Percentiles rank a stretch among this genome's conserved stretches.
phyloP scores from a whole-genome alignment of 2,329 filamentous ascomycete genomes.

The Fusarium algeriense region DNA sequence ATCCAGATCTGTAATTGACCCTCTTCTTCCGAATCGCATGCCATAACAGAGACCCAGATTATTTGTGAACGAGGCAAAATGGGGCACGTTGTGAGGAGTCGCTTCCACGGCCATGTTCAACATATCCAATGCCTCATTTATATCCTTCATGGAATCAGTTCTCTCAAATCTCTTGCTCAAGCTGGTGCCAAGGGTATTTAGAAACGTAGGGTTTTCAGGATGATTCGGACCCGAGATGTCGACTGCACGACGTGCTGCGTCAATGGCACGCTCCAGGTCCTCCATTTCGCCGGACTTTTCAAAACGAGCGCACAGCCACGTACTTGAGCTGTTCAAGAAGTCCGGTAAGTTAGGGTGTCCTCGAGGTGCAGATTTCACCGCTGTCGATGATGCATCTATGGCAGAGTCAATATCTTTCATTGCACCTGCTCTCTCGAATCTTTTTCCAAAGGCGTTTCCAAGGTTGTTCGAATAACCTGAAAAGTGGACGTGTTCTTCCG shows the following conservation, averaged over 20 bases:
- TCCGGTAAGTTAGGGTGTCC: neutral
- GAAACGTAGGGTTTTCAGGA: neutral
- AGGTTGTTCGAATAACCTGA: neutral
- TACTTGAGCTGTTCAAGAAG: neutral
- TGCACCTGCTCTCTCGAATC: neutral
- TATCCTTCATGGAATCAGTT: neutral
- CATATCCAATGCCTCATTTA: neutral
- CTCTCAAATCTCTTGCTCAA: neutral
- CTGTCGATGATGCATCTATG: neutral
- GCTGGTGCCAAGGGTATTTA: neutral
- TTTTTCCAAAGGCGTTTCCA: neutral
- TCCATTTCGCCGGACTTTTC: neutral
- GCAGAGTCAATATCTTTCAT: neutral
- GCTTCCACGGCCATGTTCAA: neutral
- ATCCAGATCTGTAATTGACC: neutral
- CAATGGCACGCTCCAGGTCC: neutral
- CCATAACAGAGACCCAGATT: neutral
- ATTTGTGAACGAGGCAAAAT: neutral
- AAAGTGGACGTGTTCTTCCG: neutral
- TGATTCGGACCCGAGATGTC: neutral
- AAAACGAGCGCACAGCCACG: neutral
- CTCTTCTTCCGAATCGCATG: neutral
- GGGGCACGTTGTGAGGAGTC: accelerated
- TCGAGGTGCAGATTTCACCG: neutral
- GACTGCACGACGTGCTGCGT: neutral